phyloP scores from a whole-genome alignment of 2,329 filamentous ascomycete species.

The Fusarium hostae region DNA sequence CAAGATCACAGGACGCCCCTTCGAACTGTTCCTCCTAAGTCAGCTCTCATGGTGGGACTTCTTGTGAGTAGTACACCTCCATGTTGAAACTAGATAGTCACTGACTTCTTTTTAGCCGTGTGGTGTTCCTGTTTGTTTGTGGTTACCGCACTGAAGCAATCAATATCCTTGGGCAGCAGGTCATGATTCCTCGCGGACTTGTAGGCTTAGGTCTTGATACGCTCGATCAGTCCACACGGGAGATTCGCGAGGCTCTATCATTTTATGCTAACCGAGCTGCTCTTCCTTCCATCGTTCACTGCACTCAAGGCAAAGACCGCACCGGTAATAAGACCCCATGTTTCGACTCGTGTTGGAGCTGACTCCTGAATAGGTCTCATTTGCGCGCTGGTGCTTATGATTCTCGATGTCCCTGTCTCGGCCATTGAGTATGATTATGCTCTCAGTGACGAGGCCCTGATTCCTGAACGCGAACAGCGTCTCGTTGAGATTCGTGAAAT shows the following conservation, averaged over 20 bases:
- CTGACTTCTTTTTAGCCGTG: constrained; percentile 42
- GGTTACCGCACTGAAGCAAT: constrained; percentile 78
- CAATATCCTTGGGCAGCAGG: constrained; percentile 72
- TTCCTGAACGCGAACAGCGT: constrained; percentile 69
- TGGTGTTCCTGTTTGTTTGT: constrained; percentile 71
- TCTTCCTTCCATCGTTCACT: constrained; percentile 79
- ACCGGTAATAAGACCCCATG: constrained; percentile 44
- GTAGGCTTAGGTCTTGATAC: constrained; percentile 76
- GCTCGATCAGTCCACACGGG: constrained; percentile 72
- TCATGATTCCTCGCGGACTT: constrained; percentile 79
- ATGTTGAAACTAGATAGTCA: background rate
- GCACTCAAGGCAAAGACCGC: constrained; percentile 90
- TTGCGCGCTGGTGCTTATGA: constrained; percentile 73
- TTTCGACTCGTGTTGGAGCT: background rate
- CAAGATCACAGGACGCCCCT: constrained; percentile 77
- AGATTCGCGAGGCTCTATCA: constrained; percentile 60
- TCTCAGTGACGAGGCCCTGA: constrained; percentile 69
- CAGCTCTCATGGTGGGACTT: constrained; percentile 75
- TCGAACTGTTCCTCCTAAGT: constrained; percentile 74
- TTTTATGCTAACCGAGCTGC: constrained; percentile 49
- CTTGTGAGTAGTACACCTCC: constrained; percentile 58
- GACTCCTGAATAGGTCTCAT: constrained; percentile 70
- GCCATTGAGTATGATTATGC: constrained; percentile 79
- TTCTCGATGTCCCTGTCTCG: constrained; percentile 65
- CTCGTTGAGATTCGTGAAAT: constrained; percentile 75